Conservation (phyloP, 768 basidiomycete species). For the Rhizopogon vesiculosus region DNA sequence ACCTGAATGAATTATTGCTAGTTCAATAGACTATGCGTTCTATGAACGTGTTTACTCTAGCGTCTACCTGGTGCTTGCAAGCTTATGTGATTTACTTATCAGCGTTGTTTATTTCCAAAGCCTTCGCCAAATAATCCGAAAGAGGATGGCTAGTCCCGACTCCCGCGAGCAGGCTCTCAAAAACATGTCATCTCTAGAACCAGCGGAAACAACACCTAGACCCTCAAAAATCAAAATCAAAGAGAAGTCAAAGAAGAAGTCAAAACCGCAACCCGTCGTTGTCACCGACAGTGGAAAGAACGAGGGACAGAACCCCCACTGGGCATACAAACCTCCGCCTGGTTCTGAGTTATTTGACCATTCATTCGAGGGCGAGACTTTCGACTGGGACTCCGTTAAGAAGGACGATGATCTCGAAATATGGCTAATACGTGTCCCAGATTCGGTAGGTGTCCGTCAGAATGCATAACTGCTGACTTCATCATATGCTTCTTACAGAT, state of each 20-base stretch:
- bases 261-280: background rate
- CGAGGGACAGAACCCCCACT: constrained; percentile 49
- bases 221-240: constrained; percentile 9
- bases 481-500: constrained; percentile 36
- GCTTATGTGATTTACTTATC: too few relatives aligned
- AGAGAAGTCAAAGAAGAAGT: constrained; percentile 12
- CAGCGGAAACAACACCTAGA: constrained; percentile 1
- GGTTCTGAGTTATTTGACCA: constrained; percentile 47
- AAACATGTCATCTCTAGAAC: constrained; percentile 22
- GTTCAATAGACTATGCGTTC: too few relatives aligned
- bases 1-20: background rate
- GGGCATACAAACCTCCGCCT: constrained; percentile 57
- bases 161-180: too few relatives aligned
- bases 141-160: background rate
- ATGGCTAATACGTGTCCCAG: constrained; percentile 68
- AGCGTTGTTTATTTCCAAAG: constrained; percentile 22
- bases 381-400: constrained; percentile 66
- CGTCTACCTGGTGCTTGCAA: too few relatives aligned
- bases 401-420: constrained; percentile 57
- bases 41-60: too few relatives aligned
- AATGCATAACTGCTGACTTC: background rate
- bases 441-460: constrained; percentile 42
- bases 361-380: constrained; percentile 39
- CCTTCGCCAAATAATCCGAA: constrained; percentile 23
- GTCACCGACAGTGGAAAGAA: constrained; percentile 35